These are phyloP conservation scores for Biscogniauxia marginata DNA, from an alignment of 2,329 filamentous ascomycete species.

Conservation along the genomic window DNA sequence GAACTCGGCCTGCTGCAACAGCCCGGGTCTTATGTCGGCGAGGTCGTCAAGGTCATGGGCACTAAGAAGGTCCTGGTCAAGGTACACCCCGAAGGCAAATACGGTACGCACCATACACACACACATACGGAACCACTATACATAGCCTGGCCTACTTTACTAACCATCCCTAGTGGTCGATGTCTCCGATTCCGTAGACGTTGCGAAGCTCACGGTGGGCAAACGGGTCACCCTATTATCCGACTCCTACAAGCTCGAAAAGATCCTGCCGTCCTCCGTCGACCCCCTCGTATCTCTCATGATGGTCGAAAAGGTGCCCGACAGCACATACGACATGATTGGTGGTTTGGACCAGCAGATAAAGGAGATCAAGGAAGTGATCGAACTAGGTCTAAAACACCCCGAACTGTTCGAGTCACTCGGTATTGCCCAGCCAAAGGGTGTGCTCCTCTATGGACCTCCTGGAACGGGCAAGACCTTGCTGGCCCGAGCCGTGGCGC, in stretches of 20 bases:
- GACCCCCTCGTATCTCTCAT: conserved; percentile 98
- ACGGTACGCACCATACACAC: conserved; percentile 61
- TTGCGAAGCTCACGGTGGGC: conserved; percentile 91
- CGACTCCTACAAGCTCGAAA: conserved; percentile 97
- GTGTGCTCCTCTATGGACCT: conserved; percentile 92
- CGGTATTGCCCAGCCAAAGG: conserved; percentile 96
- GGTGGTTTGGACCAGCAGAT: conserved; percentile 98
- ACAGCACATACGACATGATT: conserved; percentile 99
- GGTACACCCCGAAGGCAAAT: conserved; percentile 99
- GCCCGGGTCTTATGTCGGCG: conserved; percentile 95
- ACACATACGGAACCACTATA: background rate
- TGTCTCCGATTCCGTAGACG: conserved; percentile 89
- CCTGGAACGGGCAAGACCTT: conserved; percentile 97
- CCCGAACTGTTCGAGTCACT: conserved; percentile 99
- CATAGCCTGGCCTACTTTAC: conserved; percentile 7
- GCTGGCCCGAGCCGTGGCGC: conserved; percentile 89
- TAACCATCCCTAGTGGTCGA: conserved; percentile 72
- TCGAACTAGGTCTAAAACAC: conserved; percentile 96
- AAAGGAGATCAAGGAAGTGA: conserved; percentile 99
- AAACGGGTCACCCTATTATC: conserved; percentile 96
- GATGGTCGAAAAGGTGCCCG: conserved; percentile 99
- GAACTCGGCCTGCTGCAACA: conserved; percentile 95
- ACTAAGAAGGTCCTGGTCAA: conserved; percentile 99
- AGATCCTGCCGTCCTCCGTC: conserved; percentile 96
- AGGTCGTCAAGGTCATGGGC: conserved; percentile 99